Evolutionary conservation across 2,329 filamentous ascomycete genomes (phyloP), one percentile per base, ranked within the genome.

Genomic region (Phaeosphaeriaceae sp.): DNA sequence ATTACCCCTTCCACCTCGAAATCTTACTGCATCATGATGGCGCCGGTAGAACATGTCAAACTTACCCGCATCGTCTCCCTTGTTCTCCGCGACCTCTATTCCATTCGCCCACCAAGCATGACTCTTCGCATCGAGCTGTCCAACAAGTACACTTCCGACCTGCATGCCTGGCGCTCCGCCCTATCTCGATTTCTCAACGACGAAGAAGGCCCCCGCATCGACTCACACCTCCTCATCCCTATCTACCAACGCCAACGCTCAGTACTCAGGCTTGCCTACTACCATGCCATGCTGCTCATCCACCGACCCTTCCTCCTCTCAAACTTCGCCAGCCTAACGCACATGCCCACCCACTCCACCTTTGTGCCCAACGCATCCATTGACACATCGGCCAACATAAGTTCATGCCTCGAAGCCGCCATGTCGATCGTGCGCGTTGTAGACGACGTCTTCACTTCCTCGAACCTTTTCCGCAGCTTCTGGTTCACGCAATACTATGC

Each of bases 401-500:
- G 75, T 0, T 76, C 80, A 1, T 86, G 84, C 56, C 72, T 86
- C 2, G 71, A 75, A 17, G 83, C 83, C 1, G 83, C 84, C 9
- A 78, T 79, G 57, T 73, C 73, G 0, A 80, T 82, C 1, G 74
- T 85, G 0, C 75, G 81, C 22, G 79, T 78, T 1, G 80, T 83
- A 7, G 77, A 81, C 51, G 73, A 76, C 11, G 73, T 82, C 27
- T 78, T 78, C 21, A 65, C 72, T 1, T 76, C 78, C 6, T 77
- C 71, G 10, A 74, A 76, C 40, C 75, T 81, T 2, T 83, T 81
- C 50, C 78, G 82, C 51, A 80, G 81, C 0, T 80, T 84, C 41
- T 85, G 83, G 75, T 85, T 82, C 68, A 85, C 81, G 22, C 81
- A 83, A 40, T 85, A 85, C 60, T 82, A 84, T 3, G 80, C 82